Evolutionary conservation across 495 filamentous ascomycete genomes (phyloP).

Genomic region (Penicillium antarcticum): DNA sequence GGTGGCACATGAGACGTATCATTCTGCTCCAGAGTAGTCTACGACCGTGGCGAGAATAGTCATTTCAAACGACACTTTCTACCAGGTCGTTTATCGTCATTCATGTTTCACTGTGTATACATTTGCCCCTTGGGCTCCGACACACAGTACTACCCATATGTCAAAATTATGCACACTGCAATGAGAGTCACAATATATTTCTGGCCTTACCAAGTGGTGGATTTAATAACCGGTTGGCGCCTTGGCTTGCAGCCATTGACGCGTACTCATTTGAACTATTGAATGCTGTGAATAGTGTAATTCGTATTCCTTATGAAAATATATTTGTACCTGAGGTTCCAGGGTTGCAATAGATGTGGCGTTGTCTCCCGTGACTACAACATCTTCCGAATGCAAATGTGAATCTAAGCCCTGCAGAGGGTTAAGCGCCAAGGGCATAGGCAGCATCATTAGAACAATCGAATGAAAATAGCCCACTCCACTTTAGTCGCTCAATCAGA

Average conservation of each 20-base stretch:
- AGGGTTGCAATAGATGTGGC: no score
- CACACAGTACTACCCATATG: no score
- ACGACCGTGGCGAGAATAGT: neutral
- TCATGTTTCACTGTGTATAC: no score
- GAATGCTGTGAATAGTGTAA: no score
- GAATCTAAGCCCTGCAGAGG: no score
- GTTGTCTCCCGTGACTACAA: no score
- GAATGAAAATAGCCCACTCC: neutral
- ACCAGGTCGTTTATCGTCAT: no score
- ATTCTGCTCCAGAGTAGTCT: conserved; percentile 29
- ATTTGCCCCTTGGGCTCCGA: no score
- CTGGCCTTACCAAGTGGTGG: conserved; percentile 2
- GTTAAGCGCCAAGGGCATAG: neutral
- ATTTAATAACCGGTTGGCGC: neutral
- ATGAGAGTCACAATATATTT: neutral
- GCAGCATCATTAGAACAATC: neutral
- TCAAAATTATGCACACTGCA: no score
- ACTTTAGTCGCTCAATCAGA: neutral
- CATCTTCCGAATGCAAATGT: no score
- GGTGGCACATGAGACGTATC: conserved; percentile 69
- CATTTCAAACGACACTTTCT: neutral
- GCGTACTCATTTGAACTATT: neutral
- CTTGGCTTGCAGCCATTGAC: conserved; percentile 3
- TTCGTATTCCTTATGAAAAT: no score
- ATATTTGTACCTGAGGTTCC: no score